Evolutionary conservation across 345 rosid genomes (phyloP).

Genomic region (Diplotaxis tenuifolia): DNA sequence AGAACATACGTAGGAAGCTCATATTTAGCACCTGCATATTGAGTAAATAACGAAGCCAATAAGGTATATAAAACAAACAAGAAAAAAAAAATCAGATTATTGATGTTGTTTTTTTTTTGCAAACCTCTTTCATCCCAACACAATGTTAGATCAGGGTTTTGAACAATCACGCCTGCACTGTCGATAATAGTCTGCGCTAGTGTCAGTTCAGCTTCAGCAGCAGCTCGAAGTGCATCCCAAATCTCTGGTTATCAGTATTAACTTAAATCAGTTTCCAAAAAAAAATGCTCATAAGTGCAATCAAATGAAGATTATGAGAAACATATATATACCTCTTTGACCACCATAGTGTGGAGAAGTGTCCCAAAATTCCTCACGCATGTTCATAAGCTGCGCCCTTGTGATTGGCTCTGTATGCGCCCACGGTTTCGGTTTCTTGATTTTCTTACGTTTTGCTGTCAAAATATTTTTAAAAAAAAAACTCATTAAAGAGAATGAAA

Average conservation of each 20-base stretch:
- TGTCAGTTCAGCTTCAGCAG: slow-evolving; percentile 59
- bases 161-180: slow-evolving; percentile 70
- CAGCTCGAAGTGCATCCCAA: slow-evolving; percentile 81
- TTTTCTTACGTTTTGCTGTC: slow-evolving; percentile 36
- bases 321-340: slow-evolving; percentile 53
- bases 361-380: slow-evolving; percentile 89
- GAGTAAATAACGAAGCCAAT: not conserved
- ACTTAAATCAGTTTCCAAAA: not conserved
- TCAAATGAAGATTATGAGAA: not conserved
- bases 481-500: not conserved
- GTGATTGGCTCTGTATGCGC: slow-evolving; percentile 69
- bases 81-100: not conserved
- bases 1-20: slow-evolving; percentile 80
- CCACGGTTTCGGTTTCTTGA: slow-evolving; percentile 70
- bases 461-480: not conserved
- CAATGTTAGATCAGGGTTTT: slow-evolving; percentile 61
- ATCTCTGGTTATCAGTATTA: slow-evolving; percentile 44
- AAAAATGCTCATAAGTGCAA: not conserved
- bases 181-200: slow-evolving; percentile 74
- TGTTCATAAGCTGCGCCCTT: slow-evolving; percentile 48
- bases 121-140: slow-evolving; percentile 88
- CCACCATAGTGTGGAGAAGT: slow-evolving; percentile 89
- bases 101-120: not conserved
- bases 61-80: not conserved
- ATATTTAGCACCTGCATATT: slow-evolving; percentile 67